A percentile compares a stretch with the other conserved stretches of the same genome.
These are phyloP conservation scores for Rubia balearica DNA, from an alignment of 305 asterid genomes.

Conservation along the genomic window DNA sequence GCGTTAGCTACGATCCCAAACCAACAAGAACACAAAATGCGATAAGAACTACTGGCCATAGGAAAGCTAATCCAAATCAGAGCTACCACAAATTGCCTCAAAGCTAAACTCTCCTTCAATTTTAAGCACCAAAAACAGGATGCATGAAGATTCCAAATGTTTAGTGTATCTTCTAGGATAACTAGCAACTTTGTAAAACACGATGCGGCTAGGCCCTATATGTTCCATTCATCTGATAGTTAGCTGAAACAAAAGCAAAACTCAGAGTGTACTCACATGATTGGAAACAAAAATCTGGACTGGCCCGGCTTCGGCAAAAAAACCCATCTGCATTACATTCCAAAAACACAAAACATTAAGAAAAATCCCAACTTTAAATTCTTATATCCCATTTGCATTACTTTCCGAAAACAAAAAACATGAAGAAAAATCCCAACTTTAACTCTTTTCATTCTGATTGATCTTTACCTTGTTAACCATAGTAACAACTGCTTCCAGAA, in stretches of 20 bases:
- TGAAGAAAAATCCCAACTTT: background rate
- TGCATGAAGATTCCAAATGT: background rate
- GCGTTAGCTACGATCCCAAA: background rate
- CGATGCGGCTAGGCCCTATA: background rate
- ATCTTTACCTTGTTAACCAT: conserved; percentile 87
- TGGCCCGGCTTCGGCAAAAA: conserved; percentile 94
- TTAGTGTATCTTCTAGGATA: background rate
- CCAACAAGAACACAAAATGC: conserved; percentile 3
- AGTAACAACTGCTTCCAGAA: conserved; percentile 88
- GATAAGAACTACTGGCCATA: background rate
- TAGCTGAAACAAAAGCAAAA: background rate
- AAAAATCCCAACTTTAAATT: too few species aligned
- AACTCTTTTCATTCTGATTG: background rate
- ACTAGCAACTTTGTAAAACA: background rate
- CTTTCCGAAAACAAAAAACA: background rate
- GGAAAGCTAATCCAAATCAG: background rate
- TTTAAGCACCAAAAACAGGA: background rate
- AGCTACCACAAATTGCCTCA: background rate
- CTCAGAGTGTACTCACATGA: conserved; percentile 52
- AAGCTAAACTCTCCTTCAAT: background rate
- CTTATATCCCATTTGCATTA: too few species aligned
- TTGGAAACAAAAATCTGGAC: conserved; percentile 88
- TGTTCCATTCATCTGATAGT: background rate
- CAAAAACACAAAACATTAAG: too few species aligned
- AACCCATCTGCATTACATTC: conserved; percentile 68